phyloP scores from a whole-genome alignment of 345 rosid species.

The Gossypium turneri region DNA sequence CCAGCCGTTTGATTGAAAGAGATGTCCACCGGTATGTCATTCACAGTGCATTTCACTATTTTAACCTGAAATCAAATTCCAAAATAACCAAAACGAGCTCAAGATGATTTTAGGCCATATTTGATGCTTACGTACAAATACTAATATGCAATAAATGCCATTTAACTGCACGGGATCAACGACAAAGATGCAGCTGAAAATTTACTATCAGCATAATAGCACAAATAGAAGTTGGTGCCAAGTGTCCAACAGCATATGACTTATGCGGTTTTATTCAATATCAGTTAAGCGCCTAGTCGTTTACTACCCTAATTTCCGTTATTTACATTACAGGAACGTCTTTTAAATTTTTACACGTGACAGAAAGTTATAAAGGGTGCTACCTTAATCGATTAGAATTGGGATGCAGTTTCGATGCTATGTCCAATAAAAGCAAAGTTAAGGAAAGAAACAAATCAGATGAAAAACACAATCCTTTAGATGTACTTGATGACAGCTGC shows the following conservation, averaged over 20 bases:
- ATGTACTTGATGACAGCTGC: not conserved
- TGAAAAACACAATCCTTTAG: not conserved
- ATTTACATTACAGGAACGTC: not conserved
- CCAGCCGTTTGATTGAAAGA: slow-evolving; percentile 82
- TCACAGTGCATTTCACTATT: slow-evolving; percentile 63
- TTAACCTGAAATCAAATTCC: slow-evolving; percentile 51
- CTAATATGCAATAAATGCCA: not conserved
- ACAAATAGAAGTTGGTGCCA: not conserved
- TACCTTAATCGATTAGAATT: not conserved
- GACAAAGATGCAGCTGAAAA: not conserved
- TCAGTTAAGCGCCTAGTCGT: not conserved
- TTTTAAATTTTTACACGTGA: not conserved
- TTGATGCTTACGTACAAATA: not conserved
- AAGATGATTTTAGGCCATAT: not conserved
- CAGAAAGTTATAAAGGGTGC: not conserved
- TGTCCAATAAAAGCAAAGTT: not conserved
- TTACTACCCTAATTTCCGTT: not conserved
- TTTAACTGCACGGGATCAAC: not conserved
- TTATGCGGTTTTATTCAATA: not conserved
- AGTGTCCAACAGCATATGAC: not conserved
- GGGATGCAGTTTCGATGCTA: not conserved
- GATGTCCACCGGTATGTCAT: slow-evolving; percentile 65
- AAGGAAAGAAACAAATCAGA: not conserved
- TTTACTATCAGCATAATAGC: not conserved
- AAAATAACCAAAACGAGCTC: slow-evolving; percentile 4